Evolutionary conservation across 257 asterid genomes (phyloP).

Genomic region (Mentha longifolia): DNA sequence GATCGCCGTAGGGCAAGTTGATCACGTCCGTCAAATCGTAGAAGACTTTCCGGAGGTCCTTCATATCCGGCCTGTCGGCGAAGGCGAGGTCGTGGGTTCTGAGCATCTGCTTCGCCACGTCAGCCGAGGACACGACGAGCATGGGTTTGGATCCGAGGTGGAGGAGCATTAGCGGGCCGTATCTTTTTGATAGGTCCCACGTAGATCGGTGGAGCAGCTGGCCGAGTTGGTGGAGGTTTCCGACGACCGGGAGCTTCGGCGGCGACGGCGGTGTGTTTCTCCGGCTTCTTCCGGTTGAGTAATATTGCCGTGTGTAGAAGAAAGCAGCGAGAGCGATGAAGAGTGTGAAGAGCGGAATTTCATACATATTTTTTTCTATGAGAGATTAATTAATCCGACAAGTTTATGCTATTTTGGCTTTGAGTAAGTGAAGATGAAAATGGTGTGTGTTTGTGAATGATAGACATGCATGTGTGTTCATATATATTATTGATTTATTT

Average conservation of each 20-base stretch:
- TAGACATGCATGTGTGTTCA: no score
- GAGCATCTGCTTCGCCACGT: conserved; percentile 22
- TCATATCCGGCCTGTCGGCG: conserved; percentile 16
- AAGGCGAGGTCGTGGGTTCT: conserved; percentile 36
- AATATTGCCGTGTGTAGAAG: not conserved
- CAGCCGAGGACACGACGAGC: conserved; percentile 41
- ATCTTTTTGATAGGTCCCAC: conserved; percentile 24
- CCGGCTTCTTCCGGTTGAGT: not conserved
- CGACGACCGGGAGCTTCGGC: conserved; percentile 41
- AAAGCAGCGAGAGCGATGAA: not conserved
- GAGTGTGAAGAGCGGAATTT: not conserved
- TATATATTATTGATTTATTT: no score
- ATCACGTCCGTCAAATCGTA: conserved; percentile 29
- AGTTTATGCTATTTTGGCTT: no score
- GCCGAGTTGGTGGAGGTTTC: conserved; percentile 48
- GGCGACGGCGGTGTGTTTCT: conserved; percentile 40
- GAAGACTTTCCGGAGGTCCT: conserved; percentile 2
- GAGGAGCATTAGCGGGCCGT: conserved; percentile 47
- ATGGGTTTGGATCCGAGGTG: conserved; percentile 35
- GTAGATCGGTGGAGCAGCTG: conserved; percentile 31
- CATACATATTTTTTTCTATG: not conserved
- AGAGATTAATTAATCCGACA: no score
- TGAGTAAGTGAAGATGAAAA: not conserved
- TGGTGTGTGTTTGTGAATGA: not conserved
- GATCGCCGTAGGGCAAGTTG: conserved; percentile 31